Evolutionary conservation across 139 green algal genomes (phyloP), one percentile per base, ranked within the genome.

Genomic region (Astrephomene gubernaculifera): DNA sequence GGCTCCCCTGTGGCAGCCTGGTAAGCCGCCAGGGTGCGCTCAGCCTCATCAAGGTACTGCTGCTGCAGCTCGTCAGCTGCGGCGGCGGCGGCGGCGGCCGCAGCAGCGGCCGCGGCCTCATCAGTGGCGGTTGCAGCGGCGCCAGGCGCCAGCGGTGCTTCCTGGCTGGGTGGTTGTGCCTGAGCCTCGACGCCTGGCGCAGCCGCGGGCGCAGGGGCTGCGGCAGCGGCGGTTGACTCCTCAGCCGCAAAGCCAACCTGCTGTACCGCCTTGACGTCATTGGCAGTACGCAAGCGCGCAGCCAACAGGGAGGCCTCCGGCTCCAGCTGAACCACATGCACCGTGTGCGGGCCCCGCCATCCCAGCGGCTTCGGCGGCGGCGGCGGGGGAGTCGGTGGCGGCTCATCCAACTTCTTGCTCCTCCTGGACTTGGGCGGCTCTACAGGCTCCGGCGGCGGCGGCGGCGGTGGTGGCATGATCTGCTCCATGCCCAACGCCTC

Each of bases 401-500:
- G 36, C 44, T 83, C 61, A 36, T 84, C 75, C 27, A 22, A 45
- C 86, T 90, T 86, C 57, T 89, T 90, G 36, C 53, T 19, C 49
- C 69, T 81, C 68, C 80, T 82, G 2, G 43, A 69, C 79, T 89
- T 91, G 76, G 74, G n/a, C 19, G 72, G 61, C 5, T 31, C 45
- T 2, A n/a, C 35, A 22, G 68, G 67, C 31, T 74, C 72, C 38
- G 71, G 79, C 25, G 83, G 72, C 41, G 79, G 84, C 27, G 87
- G 82, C 73, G 83, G 78, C 36, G 80, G 57, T 7, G 85, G 57
- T 7, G 85, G 79, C 49, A 88, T 1, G 19, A 88, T 29, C n/a
- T 80, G 83, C 33, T 88, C 41, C 79, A 95, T 74, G 41, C 90
- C 90, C 44, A 92, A 31, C 14, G 86, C 88, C 22, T 86, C 43